Conservation (phyloP, 805 yeast species). For the Lipomyces orientalis region DNA sequence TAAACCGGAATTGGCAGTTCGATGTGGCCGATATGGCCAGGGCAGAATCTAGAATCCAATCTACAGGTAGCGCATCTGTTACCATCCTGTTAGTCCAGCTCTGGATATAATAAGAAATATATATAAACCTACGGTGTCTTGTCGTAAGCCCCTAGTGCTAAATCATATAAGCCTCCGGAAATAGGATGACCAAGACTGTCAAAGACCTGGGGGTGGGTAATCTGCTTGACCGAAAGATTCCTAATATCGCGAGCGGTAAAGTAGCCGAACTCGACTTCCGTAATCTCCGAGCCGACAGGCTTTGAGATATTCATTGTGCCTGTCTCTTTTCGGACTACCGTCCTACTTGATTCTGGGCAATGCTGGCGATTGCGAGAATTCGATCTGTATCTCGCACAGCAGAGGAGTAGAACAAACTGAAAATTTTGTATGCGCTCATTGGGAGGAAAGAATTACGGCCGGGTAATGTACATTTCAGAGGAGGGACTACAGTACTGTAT, state of each 20-base stretch:
- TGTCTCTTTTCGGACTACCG: neutral
- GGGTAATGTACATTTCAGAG: neutral
- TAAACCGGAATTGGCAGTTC: constrained; percentile 95
- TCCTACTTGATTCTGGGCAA: neutral
- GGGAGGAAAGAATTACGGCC: neutral
- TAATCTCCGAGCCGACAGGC: constrained; percentile 94
- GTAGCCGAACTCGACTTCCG: constrained; percentile 90
- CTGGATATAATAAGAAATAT: neutral
- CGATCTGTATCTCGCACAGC: neutral
- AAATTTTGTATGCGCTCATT: neutral
- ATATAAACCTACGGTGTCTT: constrained; percentile 29
- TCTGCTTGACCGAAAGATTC: constrained; percentile 88
- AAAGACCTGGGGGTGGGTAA: constrained; percentile 93
- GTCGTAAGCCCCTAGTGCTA: constrained; percentile 89
- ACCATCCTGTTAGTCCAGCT: constrained; percentile 7
- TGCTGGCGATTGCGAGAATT: neutral
- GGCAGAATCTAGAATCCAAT: constrained; percentile 89
- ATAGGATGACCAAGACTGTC: constrained; percentile 97
- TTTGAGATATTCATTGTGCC: constrained; percentile 86
- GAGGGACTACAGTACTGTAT: too few relatives aligned
- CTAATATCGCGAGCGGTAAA: constrained; percentile 82
- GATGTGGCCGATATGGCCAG: constrained; percentile 98
- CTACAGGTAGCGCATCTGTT: constrained; percentile 88
- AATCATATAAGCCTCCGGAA: constrained; percentile 89
- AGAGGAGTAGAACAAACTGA: neutral